These are phyloP conservation scores for Mycena vitilis DNA, from an alignment of 768 basidiomycete species.

Conservation along the genomic window DNA sequence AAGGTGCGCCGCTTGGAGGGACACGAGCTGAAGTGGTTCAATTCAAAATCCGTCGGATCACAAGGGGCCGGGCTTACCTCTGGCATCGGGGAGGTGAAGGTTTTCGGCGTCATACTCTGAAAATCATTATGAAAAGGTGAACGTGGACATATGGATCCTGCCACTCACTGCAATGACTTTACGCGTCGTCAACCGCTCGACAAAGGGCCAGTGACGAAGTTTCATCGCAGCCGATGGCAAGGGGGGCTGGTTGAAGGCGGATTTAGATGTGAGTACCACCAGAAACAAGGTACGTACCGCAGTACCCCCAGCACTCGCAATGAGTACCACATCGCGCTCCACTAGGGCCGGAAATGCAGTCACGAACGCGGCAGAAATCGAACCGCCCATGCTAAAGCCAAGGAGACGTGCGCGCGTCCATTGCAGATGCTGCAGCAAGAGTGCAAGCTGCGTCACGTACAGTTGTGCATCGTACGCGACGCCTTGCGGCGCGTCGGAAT, in stretches of 20 bases:
- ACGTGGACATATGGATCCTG: no score
- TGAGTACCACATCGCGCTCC: constrained; percentile 56
- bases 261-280: constrained; percentile 1
- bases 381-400: constrained; percentile 64
- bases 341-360: constrained; percentile 63
- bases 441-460: constrained; percentile 64
- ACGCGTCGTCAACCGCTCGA: not conserved
- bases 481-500: constrained; percentile 65
- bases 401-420: constrained; percentile 58
- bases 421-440: constrained; percentile 63
- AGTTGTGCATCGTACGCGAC: constrained; percentile 55
- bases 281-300: constrained; percentile 43
- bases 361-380: constrained; percentile 63
- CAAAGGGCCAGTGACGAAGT: constrained; percentile 7
- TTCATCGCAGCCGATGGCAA: not conserved
- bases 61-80: not conserved
- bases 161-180: not conserved
- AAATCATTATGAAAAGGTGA: not conserved
- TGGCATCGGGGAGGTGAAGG: not conserved
- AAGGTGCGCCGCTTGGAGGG: constrained; percentile 60
- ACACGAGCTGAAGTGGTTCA: constrained; percentile 51
- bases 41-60: not conserved
- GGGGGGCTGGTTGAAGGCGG: constrained; percentile 39
- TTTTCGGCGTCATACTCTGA: not conserved
- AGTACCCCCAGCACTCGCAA: constrained; percentile 60